A percentile compares a stretch with the other conserved stretches of the same genome.
These are phyloP conservation scores for Taiwanofungus camphoratus DNA, from an alignment of 1,284 basidiomycete genomes.

Conservation along the genomic window DNA sequence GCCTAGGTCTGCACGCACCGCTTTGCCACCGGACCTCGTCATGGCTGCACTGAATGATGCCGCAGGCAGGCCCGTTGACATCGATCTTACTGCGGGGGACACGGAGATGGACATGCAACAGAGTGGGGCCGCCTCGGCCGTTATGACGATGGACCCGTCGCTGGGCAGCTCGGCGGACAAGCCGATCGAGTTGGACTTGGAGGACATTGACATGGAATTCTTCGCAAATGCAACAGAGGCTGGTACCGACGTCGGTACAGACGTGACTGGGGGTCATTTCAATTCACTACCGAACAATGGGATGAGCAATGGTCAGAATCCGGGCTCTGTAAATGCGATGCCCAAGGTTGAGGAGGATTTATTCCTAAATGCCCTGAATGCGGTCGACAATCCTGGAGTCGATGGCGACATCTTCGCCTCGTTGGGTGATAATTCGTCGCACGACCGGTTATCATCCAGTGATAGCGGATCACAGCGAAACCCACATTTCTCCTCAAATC, in stretches of 20 bases:
- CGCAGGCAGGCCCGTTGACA: slow-evolving; percentile 31
- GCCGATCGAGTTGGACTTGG: slow-evolving; percentile 73
- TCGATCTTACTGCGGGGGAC: slow-evolving; percentile 35
- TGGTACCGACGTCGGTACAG: neutral
- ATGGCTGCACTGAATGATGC: slow-evolving; percentile 39
- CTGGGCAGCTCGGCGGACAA: slow-evolving; percentile 67
- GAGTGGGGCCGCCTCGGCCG: slow-evolving; percentile 13
- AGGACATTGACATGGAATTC: slow-evolving; percentile 65
- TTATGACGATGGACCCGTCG: slow-evolving; percentile 26
- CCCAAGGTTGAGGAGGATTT: slow-evolving; percentile 21
- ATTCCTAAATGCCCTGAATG: slow-evolving; percentile 17
- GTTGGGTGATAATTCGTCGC: slow-evolving; percentile 8
- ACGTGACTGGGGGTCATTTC: neutral
- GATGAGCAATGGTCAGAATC: neutral
- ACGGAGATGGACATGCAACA: slow-evolving; percentile 24
- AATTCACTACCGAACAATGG: neutral
- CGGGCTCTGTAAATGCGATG: slow-evolving; percentile 12
- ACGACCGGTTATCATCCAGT: too few species aligned
- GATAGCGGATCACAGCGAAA: neutral
- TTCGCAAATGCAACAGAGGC: slow-evolving; percentile 20
- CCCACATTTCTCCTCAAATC: neutral
- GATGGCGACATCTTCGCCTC: slow-evolving; percentile 18
- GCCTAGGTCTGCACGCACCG: slow-evolving; percentile 65
- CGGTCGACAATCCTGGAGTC: slow-evolving; percentile 2
- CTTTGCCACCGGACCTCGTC: slow-evolving; percentile 54